phyloP scores from a whole-genome alignment of 495 filamentous ascomycete genomes.

The Thozetella sp. region DNA sequence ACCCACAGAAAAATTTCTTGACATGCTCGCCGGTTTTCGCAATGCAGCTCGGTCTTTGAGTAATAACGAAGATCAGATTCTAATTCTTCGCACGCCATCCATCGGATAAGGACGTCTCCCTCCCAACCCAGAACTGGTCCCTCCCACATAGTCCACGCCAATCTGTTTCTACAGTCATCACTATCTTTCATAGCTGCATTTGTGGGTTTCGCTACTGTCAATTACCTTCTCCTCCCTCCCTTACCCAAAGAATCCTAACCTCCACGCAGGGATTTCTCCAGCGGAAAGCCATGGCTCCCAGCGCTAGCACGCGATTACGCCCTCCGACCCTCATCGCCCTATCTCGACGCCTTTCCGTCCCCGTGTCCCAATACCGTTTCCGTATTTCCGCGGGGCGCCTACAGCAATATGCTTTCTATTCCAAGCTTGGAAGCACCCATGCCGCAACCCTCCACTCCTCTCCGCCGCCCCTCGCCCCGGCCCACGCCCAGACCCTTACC shows the following conservation, averaged over 20 bases:
- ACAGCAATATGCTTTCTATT: slow-evolving; percentile 7
- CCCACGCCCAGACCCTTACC: slow-evolving; percentile 74
- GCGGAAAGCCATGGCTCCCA: slow-evolving; percentile 9
- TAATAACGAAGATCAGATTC: too few species aligned
- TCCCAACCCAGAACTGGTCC: background rate
- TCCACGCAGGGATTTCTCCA: background rate
- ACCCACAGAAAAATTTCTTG: too few species aligned
- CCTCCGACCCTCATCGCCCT: background rate
- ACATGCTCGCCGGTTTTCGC: too few species aligned
- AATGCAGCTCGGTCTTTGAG: too few species aligned
- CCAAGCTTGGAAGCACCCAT: slow-evolving; percentile 1
- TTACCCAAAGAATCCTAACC: background rate
- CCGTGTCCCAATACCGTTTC: background rate
- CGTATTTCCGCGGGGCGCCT: background rate
- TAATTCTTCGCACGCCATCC: too few species aligned
- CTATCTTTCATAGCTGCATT: slow-evolving; percentile 5
- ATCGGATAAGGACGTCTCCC: background rate
- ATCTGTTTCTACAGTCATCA: background rate
- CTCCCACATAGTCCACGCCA: slow-evolving; percentile 14
- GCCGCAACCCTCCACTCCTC: slow-evolving; percentile 12
- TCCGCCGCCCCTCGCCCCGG: slow-evolving; percentile 17
- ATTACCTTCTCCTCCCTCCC: background rate
- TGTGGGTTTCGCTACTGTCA: slow-evolving; percentile 1
- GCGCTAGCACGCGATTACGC: background rate
- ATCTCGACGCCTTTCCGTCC: slow-evolving; percentile 1